Evolutionary conservation across 306 rosid species (phyloP).

Genomic region (Cicer judaicum): DNA sequence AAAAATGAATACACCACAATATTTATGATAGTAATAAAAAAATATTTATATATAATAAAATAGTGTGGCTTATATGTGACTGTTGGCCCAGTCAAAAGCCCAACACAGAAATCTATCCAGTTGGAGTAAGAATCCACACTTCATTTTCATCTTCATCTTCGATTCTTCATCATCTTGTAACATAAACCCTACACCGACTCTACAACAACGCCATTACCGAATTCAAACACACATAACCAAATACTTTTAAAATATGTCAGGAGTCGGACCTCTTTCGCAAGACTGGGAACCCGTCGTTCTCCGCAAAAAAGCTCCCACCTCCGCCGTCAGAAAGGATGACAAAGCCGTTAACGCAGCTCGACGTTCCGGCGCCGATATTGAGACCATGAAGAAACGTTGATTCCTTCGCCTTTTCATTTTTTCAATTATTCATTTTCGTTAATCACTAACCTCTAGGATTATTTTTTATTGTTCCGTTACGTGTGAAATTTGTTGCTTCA

Average conservation of each 20-base stretch:
- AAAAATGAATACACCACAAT: too few species aligned
- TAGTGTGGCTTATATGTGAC: too few species aligned
- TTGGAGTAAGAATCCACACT: conserved; percentile 5
- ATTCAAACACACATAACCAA: background rate
- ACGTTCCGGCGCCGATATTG: conserved; percentile 83
- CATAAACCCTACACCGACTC: conserved; percentile 26
- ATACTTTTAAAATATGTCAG: conserved; percentile 56
- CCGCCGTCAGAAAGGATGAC: conserved; percentile 92
- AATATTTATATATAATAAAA: too few species aligned
- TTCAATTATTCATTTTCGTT: background rate
- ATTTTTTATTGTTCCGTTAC: too few species aligned
- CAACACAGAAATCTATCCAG: background rate
- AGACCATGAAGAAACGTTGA: conserved; percentile 73
- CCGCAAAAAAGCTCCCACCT: conserved; percentile 82
- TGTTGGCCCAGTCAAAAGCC: conserved; percentile 6
- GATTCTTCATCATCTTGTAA: background rate
- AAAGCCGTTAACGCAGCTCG: conserved; percentile 97
- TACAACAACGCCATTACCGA: background rate
- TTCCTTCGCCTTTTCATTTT: background rate
- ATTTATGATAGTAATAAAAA: too few species aligned
- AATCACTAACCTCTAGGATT: conserved; percentile 24
- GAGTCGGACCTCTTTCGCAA: conserved; percentile 75
- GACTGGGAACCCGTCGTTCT: conserved; percentile 93
- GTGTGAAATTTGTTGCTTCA: background rate
- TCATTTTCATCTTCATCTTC: background rate